A percentile compares a stretch with the other conserved stretches of the same genome.
Evolutionary conservation across 768 basidiomycete genomes (phyloP).

Genomic region (Neoboletus brunneissimus): DNA sequence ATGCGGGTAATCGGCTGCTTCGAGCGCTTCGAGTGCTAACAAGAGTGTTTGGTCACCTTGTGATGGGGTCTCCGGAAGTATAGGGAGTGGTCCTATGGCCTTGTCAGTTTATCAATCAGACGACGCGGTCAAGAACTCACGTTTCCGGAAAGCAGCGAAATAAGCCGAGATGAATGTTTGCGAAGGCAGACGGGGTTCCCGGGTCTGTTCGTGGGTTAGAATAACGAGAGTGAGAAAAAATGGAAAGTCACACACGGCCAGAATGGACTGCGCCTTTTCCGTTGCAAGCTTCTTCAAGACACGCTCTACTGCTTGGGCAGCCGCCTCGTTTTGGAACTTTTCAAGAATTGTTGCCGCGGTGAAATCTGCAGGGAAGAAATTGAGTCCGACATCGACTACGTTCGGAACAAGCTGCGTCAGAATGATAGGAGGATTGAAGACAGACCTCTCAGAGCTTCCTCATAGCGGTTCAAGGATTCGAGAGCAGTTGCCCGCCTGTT

Average conservation of each 20-base stretch:
- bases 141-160: slow-evolving; percentile 92
- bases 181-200: slow-evolving; percentile 83
- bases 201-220: slow-evolving; percentile 35
- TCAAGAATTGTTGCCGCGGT: slow-evolving; percentile 96
- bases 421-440: not conserved
- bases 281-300: slow-evolving; percentile 81
- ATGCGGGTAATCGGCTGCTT: slow-evolving; percentile 81
- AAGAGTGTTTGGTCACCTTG: slow-evolving; percentile 82
- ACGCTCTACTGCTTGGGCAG: slow-evolving; percentile 84
- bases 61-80: slow-evolving; percentile 69
- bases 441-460: slow-evolving; percentile 79
- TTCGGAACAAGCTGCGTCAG: not conserved
- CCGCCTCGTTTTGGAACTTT: slow-evolving; percentile 80
- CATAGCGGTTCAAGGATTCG: slow-evolving; percentile 69
- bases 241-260: slow-evolving; percentile 46
- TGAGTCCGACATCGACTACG: not conserved
- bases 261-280: slow-evolving; percentile 68
- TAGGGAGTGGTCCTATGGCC: slow-evolving; percentile 56
- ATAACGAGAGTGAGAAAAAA: not conserved
- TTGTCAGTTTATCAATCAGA: slow-evolving; percentile 1
- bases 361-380: slow-evolving; percentile 57
- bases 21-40: slow-evolving; percentile 79
- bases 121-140: slow-evolving; percentile 42
- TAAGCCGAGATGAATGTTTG: slow-evolving; percentile 92
- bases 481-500: slow-evolving; percentile 86